These are phyloP conservation scores for Coniochaeta sp. DNA, from an alignment of 2,329 filamentous ascomycete genomes.

Conservation along the genomic window DNA sequence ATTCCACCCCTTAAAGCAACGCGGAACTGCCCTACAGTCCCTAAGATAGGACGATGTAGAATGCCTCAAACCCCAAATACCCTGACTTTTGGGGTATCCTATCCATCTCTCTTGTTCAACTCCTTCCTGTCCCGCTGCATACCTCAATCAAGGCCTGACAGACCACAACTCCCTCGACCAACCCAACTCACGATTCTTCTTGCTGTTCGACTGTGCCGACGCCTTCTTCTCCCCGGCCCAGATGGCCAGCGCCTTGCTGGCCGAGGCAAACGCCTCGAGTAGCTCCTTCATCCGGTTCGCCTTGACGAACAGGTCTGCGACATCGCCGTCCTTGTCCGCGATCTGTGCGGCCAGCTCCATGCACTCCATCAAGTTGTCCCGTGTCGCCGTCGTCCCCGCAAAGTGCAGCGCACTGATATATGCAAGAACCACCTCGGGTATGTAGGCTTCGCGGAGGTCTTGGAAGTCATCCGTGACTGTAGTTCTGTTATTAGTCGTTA, in stretches of 20 bases:
- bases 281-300: conserved; percentile 67
- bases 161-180: conserved; percentile 59
- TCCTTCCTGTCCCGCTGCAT: background rate
- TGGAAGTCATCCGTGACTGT: conserved; percentile 52
- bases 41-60: background rate
- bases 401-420: conserved; percentile 78
- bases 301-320: conserved; percentile 57
- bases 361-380: conserved; percentile 71
- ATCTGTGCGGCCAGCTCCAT: conserved; percentile 79
- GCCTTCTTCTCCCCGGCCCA: conserved; percentile 46
- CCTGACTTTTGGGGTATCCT: background rate
- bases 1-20: background rate
- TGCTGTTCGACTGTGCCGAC: conserved; percentile 38
- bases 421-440: conserved; percentile 79
- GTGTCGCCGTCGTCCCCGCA: conserved; percentile 64
- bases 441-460: conserved; percentile 65
- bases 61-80: background rate
- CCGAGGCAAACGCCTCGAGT: conserved; percentile 66
- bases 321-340: conserved; percentile 61
- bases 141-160: conserved; percentile 31
- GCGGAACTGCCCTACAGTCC: background rate
- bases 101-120: background rate
- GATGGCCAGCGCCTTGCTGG: conserved; percentile 63
- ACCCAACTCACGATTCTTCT: conserved; percentile 53
- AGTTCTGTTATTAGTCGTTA: conserved; percentile 4